Percentiles rank a stretch among this genome's conserved stretches.
Conservation (phyloP, 352 stramenopile genomes). For the Pythium periplocum region DNA sequence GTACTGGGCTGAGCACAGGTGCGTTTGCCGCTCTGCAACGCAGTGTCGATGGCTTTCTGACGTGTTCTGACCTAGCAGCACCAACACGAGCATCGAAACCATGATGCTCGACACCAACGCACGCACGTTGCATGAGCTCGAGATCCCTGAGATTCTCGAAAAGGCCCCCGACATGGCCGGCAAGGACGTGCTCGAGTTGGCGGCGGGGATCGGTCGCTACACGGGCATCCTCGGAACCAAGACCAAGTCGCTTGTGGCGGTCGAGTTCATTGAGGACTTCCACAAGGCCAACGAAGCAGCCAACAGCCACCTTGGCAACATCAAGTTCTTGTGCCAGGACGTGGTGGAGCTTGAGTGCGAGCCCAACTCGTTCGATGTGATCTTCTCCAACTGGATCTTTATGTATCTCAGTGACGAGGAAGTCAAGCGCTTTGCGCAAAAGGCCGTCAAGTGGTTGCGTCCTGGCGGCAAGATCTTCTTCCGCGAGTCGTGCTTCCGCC, state of each 20-base stretch:
- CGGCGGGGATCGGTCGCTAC: constrained; percentile 62
- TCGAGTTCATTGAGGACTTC: constrained; percentile 81
- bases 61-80: constrained; percentile 11
- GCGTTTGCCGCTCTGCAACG: neutral
- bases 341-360: constrained; percentile 54
- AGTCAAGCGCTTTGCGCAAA: constrained; percentile 44
- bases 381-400: constrained; percentile 77
- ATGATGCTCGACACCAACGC: constrained; percentile 87
- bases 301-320: constrained; percentile 50
- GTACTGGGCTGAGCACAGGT: constrained; percentile 77
- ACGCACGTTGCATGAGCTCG: constrained; percentile 62
- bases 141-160: constrained; percentile 73
- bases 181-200: constrained; percentile 67
- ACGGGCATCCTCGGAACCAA: constrained; percentile 42
- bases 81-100: constrained; percentile 59
- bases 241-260: constrained; percentile 51
- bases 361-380: constrained; percentile 56
- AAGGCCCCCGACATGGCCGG: constrained; percentile 48
- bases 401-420: constrained; percentile 68
- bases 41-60: neutral
- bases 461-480: constrained; percentile 64
- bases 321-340: constrained; percentile 63
- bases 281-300: constrained; percentile 47
- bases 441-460: constrained; percentile 58
- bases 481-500: constrained; percentile 60